Conservation (phyloP, 495 filamentous ascomycete species). For the Penicillium longicatenatum region DNA sequence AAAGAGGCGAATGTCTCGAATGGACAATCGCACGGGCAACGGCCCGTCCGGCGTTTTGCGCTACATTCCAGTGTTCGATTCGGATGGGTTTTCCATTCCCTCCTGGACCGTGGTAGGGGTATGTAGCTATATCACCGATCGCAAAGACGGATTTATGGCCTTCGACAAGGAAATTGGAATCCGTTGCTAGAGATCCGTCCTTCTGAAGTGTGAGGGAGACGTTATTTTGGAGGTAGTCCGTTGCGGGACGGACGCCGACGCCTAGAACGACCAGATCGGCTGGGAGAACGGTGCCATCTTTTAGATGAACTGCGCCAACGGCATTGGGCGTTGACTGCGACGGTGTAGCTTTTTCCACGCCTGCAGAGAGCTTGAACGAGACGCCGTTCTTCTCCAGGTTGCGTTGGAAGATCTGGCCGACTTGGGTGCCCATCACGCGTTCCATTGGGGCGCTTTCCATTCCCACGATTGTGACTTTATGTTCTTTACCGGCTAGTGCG, state of each 20-base stretch:
- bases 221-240: conserved; percentile 79
- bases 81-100: conserved; percentile 62
- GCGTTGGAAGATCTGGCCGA: conserved; percentile 77
- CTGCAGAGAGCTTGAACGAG: conserved; percentile 79
- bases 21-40: conserved; percentile 75
- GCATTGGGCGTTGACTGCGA: conserved; percentile 61
- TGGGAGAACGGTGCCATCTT: conserved; percentile 79
- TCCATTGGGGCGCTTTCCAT: conserved; percentile 88
- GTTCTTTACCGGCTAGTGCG: conserved; percentile 63
- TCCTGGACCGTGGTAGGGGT: conserved; percentile 91
- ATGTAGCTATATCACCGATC: conserved; percentile 94
- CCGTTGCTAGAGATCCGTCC: conserved; percentile 78
- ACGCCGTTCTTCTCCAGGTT: conserved; percentile 82
- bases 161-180: conserved; percentile 74
- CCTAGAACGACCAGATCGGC: conserved; percentile 92
- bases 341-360: conserved; percentile 77
- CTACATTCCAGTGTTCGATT: conserved; percentile 99
- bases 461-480: conserved; percentile 87
- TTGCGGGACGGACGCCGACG: conserved; percentile 85
- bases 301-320: conserved; percentile 81
- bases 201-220: conserved; percentile 64
- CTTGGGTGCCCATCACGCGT: conserved; percentile 78
- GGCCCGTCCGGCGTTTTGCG: conserved; percentile 83
- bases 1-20: conserved; percentile 25
- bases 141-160: conserved; percentile 78